Evolutionary conservation across 2,329 filamentous ascomycete species (phyloP).

Genomic region (Ascochyta fabae): DNA sequence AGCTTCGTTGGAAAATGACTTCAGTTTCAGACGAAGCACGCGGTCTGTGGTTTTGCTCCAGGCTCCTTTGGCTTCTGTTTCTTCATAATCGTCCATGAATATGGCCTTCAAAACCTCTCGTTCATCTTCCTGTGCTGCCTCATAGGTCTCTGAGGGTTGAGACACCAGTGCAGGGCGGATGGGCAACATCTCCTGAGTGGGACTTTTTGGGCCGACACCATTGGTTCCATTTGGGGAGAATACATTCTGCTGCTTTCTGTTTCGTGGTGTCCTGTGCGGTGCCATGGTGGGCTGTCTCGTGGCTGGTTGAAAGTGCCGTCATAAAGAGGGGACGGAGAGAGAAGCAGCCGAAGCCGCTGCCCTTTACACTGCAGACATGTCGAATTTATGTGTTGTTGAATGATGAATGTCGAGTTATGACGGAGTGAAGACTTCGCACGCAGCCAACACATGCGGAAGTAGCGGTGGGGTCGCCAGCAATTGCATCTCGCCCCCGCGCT

Average conservation of each 20-base stretch:
- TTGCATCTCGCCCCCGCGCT: conserved; percentile 25
- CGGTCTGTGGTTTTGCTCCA: conserved; percentile 90
- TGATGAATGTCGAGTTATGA: conserved; percentile 23
- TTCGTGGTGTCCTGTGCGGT: conserved; percentile 54
- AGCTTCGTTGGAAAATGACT: conserved; percentile 74
- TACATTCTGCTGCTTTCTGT: conserved; percentile 46
- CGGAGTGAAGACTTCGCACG: conserved; percentile 29
- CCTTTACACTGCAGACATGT: conserved; percentile 52
- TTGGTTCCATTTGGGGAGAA: conserved; percentile 36
- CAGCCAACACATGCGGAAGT: conserved; percentile 33
- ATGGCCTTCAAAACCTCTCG: conserved; percentile 85
- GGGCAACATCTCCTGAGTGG: conserved; percentile 38
- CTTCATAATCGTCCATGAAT: conserved; percentile 85
- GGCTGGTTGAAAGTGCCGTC: conserved; percentile 43
- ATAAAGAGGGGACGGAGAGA: conserved; percentile 45
- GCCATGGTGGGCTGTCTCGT: conserved; percentile 54
- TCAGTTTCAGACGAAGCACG: conserved; percentile 80
- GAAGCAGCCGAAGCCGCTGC: conserved; percentile 57
- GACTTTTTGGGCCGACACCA: conserved; percentile 29
- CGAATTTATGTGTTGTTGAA: conserved; percentile 20
- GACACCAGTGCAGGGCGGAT: conserved; percentile 40
- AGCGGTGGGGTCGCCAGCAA: conserved; percentile 32
- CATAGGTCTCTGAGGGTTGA: conserved; percentile 67
- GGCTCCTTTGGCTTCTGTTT: conserved; percentile 73
- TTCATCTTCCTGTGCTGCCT: conserved; percentile 86